These are phyloP conservation scores for Dactylellina cionopaga DNA, from an alignment of 2,329 filamentous ascomycete genomes.

Conservation along the genomic window DNA sequence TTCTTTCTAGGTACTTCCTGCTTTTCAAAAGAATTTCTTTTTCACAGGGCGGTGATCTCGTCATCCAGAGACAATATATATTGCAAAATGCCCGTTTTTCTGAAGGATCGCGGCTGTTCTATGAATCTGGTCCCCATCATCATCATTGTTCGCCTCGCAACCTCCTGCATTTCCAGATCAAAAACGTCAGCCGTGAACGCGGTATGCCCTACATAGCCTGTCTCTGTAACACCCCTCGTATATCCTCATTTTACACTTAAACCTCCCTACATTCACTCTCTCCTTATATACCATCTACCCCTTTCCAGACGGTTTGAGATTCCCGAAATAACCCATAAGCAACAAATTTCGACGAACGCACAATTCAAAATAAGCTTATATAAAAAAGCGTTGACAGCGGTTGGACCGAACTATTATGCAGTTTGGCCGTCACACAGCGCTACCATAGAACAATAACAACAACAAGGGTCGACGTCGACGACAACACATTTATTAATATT, in stretches of 20 bases:
- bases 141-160: conserved; percentile 42
- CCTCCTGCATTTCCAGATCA: conserved; percentile 25
- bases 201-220: conserved; percentile 1
- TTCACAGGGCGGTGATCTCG: conserved; percentile 5
- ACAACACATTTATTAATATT: conserved; percentile 2
- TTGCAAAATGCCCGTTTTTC: conserved; percentile 15
- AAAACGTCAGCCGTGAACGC: conserved; percentile 11
- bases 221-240: conserved; percentile 4
- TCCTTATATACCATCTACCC: conserved; percentile 36
- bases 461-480: conserved; percentile 22
- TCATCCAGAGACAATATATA: conserved; percentile 24
- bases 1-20: too few relatives aligned
- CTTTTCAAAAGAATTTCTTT: conserved; percentile 4
- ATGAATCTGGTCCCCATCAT: background rate
- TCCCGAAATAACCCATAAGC: background rate
- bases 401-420: too few relatives aligned
- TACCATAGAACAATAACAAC: background rate
- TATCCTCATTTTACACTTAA: too few relatives aligned
- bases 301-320: conserved; percentile 15
- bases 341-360: background rate
- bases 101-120: conserved; percentile 38
- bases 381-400: too few relatives aligned
- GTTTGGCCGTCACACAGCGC: background rate
- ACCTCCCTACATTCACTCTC: conserved; percentile 11
- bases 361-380: background rate